Base-by-base conservation (phyloP, 768 basidiomycete species). In the Hysterangium stoloniferum region DNA sequence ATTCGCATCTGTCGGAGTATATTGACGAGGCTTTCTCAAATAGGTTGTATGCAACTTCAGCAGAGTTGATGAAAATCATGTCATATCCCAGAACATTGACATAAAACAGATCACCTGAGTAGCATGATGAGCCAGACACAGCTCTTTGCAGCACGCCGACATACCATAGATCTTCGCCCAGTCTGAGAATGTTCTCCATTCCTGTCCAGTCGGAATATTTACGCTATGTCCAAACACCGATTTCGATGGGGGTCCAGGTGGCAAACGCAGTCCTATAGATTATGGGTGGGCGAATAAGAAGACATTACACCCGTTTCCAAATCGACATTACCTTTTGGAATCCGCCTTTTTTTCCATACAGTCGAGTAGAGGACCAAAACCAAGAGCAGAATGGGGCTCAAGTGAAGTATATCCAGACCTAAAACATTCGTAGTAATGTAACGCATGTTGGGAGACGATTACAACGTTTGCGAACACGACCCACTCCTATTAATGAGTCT, bases 101-200 rank as follows among this genome's bases (percentile, higher is more conserved):
- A 28, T 48, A 22, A n/a, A 48, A 13, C 19, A 48, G 31, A 15
- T 34, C 46, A n/a, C 46, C 4, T 48, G 33, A 3, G 4, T 12
- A 4, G 20, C 24, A 45, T 31, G 13, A 45, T 15, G 12, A 25
- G 19, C 28, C 43, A 45, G 31, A 8, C 20, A 45, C n/a, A 27
- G 20, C 25, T 2, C 25, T 5, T 27, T 8, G 20, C 19, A 35
- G 9, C 9, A 20, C 32, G 31, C n/a, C n/a, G n/a, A n/a, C n/a
- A n/a, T 13, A 48, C 46, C 46, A 34, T 34, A 48, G 3, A 9
- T 12, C 20, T 48, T 48, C 15, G 7, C 19, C 46, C 46, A 48
- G 5, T 40, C 7, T 20, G 31, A n/a, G n/a, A 34, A 48, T 20
- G 46, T 48, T 36, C 36, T 4, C 31, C 33, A 48, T 22, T 48